phyloP scores from a whole-genome alignment of 768 basidiomycete species.

The Kwoniella pini region DNA sequence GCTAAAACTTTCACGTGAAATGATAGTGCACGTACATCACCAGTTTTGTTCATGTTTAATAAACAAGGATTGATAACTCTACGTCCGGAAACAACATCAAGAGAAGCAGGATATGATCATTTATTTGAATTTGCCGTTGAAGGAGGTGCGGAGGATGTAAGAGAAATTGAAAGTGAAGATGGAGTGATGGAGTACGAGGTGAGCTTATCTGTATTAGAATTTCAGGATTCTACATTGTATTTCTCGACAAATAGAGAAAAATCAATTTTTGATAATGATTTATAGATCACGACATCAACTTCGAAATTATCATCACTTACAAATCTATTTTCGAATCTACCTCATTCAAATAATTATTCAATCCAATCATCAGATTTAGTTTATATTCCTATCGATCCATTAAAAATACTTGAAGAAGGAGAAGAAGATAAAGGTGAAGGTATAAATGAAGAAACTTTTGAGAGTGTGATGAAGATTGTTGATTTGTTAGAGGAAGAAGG shows the following conservation, averaged over 20 bases:
- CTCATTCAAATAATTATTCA: slow-evolving; percentile 13
- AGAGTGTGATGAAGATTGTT: slow-evolving; percentile 34
- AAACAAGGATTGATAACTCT: slow-evolving; percentile 47
- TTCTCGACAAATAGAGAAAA: no score
- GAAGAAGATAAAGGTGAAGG: slow-evolving; percentile 34
- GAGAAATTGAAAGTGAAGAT: slow-evolving; percentile 32
- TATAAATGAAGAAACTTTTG: slow-evolving; percentile 40
- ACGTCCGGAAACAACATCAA: neutral
- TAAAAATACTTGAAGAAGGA: slow-evolving; percentile 19
- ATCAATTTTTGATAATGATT: no score
- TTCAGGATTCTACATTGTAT: no score
- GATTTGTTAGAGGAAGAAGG: slow-evolving; percentile 45
- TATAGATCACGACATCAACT: slow-evolving; percentile 27
- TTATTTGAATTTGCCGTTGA: slow-evolving; percentile 50
- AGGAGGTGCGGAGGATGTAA: slow-evolving; percentile 51
- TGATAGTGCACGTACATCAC: slow-evolving; percentile 45
- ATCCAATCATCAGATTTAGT: slow-evolving; percentile 43
- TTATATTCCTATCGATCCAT: slow-evolving; percentile 37
- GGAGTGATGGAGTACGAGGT: slow-evolving; percentile 36
- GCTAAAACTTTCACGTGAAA: neutral
- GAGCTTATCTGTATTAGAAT: no score
- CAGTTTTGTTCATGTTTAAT: slow-evolving; percentile 48
- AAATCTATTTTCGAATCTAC: slow-evolving; percentile 9
- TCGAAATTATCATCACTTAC: slow-evolving; percentile 13
- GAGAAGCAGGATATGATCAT: slow-evolving; percentile 36